Percentiles rank a stretch among this genome's conserved stretches.
These are phyloP conservation scores for Barnettozyma vustinii DNA, from an alignment of 805 yeast species.

Conservation along the genomic window DNA sequence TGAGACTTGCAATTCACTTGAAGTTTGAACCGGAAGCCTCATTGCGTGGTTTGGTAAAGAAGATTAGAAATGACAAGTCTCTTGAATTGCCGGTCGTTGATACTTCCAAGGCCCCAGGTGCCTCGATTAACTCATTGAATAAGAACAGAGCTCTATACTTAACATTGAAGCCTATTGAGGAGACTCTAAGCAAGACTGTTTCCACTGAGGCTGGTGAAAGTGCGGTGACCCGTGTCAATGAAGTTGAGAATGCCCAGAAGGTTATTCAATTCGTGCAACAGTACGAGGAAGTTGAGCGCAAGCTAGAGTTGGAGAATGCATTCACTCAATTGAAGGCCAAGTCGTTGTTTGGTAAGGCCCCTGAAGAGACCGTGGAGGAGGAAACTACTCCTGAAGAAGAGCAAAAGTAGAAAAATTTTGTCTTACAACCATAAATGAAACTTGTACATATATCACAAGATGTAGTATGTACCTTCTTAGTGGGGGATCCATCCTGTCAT, in stretches of 20 bases:
- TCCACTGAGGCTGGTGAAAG: background rate
- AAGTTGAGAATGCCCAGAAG: background rate
- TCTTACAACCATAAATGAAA: background rate
- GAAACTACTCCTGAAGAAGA: background rate
- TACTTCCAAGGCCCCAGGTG: constrained; percentile 10
- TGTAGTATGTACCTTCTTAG: background rate
- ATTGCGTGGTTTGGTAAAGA: constrained; percentile 4
- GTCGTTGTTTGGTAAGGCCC: constrained; percentile 6
- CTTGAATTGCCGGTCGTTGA: constrained; percentile 10
- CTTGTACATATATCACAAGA: background rate
- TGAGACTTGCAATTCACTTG: constrained; percentile 15
- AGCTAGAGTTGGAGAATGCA: constrained; percentile 5
- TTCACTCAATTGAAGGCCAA: constrained; percentile 12
- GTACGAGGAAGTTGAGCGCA: constrained; percentile 9
- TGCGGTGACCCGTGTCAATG: background rate
- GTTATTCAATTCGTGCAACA: constrained; percentile 7
- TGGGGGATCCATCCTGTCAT: background rate
- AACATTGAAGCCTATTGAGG: constrained; percentile 18
- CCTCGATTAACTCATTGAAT: constrained; percentile 6
- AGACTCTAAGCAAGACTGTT: constrained; percentile 9
- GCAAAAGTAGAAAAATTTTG: background rate
- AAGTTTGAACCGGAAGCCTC: constrained; percentile 13
- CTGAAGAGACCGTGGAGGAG: background rate
- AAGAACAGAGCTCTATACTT: constrained; percentile 21
- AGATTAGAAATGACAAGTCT: background rate